Evolutionary conservation across 495 filamentous ascomycete species (phyloP).

Genomic region (Hypoxylon crocopeplum): DNA sequence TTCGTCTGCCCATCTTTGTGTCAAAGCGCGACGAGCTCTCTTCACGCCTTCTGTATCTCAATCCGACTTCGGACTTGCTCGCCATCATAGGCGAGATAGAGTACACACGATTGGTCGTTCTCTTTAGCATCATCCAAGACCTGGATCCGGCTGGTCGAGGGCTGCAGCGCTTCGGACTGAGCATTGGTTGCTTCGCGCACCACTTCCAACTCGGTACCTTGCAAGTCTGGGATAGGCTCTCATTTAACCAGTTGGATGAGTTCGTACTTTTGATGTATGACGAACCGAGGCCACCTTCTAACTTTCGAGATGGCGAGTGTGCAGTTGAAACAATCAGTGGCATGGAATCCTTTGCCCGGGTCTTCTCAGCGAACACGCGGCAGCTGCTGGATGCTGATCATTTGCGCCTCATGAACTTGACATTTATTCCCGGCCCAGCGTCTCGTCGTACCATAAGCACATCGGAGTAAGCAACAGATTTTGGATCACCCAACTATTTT

Average conservation of each 20-base stretch:
- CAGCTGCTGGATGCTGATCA: neutral
- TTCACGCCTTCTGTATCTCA: slow-evolving; percentile 38
- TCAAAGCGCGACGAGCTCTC: neutral
- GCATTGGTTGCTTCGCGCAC: slow-evolving; percentile 4
- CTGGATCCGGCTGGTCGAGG: slow-evolving; percentile 1
- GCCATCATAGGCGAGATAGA: slow-evolving; percentile 38
- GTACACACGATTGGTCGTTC: slow-evolving; percentile 19
- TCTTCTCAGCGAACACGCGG: neutral
- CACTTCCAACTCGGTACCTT: neutral
- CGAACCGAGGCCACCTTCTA: slow-evolving; percentile 6
- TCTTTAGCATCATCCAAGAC: slow-evolving; percentile 16
- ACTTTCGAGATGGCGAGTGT: slow-evolving; percentile 19
- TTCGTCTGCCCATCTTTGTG: slow-evolving; percentile 39
- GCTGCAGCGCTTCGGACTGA: slow-evolving; percentile 7
- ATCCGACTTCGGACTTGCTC: slow-evolving; percentile 40
- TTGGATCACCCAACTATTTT: neutral
- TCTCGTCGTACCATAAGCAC: neutral
- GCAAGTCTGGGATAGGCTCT: neutral
- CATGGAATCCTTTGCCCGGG: slow-evolving; percentile 2
- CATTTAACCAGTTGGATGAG: slow-evolving; percentile 5
- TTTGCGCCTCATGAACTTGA: slow-evolving; percentile 16
- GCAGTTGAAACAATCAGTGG: neutral
- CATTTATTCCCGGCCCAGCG: neutral
- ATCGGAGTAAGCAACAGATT: too few species aligned
- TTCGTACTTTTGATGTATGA: slow-evolving; percentile 23